Percentiles rank a stretch among this genome's conserved stretches.
phyloP scores from a whole-genome alignment of 768 basidiomycete genomes.

The Exidia glandulosa region DNA sequence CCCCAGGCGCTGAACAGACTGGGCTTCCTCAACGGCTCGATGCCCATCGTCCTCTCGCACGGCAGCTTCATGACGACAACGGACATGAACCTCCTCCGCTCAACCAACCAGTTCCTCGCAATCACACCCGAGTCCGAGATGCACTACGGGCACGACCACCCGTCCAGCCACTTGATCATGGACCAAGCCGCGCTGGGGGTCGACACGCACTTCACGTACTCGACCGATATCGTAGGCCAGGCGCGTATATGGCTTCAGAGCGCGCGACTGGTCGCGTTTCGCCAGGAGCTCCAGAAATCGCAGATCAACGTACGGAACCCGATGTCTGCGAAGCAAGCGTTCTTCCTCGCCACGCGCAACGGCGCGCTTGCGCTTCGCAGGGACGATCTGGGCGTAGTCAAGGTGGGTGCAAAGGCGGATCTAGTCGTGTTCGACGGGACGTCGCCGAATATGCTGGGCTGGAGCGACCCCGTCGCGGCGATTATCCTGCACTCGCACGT shows the following conservation, averaged over 20 bases:
- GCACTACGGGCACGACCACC: background rate
- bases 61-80: background rate
- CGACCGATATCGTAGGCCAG: background rate
- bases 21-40: background rate
- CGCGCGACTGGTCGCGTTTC: background rate
- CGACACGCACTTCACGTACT: background rate
- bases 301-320: background rate
- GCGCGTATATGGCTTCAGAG: background rate
- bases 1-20: background rate
- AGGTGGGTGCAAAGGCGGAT: background rate
- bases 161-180: background rate
- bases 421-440: background rate
- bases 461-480: background rate
- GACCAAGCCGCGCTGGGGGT: background rate
- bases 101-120: background rate
- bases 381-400: background rate
- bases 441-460: background rate
- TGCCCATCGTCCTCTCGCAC: background rate
- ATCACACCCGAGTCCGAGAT: background rate
- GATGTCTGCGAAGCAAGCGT: background rate
- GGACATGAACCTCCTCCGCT: background rate
- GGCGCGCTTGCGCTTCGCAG: background rate
- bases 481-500: background rate
- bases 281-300: background rate
- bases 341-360: background rate